Evolutionary conservation across 1,139 yeast genomes (phyloP).

Genomic region (Zygoascus sp.): DNA sequence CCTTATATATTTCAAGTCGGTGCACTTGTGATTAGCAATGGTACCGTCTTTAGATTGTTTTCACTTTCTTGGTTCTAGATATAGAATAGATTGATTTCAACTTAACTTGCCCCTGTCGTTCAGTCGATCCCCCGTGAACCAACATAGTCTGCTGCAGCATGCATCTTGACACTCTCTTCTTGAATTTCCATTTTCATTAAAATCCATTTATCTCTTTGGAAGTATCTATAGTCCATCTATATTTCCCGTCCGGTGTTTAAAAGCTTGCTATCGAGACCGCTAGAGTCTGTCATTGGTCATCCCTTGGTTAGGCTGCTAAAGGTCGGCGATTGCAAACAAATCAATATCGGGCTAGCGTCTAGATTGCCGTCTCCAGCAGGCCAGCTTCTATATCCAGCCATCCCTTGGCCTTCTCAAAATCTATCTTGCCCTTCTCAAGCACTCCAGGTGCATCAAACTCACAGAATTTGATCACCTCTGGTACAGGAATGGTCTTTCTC

Average conservation of each 20-base stretch:
- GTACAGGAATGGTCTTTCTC: constrained; percentile 65
- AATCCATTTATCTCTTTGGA: no score
- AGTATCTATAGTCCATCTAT: no score
- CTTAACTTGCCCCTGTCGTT: background rate
- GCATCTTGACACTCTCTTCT: no score
- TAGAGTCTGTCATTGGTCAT: no score
- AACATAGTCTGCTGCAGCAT: no score
- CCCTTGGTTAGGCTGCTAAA: no score
- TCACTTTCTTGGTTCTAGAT: background rate
- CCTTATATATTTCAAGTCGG: background rate
- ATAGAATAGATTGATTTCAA: background rate
- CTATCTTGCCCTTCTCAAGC: constrained; percentile 40
- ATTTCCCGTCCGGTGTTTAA: no score
- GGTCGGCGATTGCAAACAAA: no score
- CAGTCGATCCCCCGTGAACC: background rate
- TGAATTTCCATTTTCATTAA: no score
- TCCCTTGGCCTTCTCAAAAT: constrained; percentile 36
- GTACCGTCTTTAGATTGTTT: background rate
- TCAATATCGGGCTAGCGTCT: no score
- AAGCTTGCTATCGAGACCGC: no score
- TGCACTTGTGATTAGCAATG: background rate
- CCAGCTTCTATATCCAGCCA: constrained; percentile 34
- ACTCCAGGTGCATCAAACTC: constrained; percentile 50
- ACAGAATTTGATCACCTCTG: constrained; percentile 50
- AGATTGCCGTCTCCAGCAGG: background rate